phyloP scores from a whole-genome alignment of 345 rosid species.

The Aethionema arabicum region DNA sequence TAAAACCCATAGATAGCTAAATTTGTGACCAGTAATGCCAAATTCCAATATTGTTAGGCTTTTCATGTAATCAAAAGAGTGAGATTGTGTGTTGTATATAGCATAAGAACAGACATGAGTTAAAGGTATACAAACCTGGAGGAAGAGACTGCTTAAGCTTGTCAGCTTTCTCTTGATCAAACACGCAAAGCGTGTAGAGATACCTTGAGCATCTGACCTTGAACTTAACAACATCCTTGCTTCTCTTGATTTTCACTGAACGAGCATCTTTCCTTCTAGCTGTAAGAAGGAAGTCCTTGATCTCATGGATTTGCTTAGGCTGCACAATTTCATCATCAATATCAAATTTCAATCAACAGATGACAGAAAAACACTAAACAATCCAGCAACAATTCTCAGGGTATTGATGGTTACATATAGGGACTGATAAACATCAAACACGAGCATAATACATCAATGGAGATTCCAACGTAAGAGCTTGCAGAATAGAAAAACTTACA shows the following conservation, averaged over 20 bases:
- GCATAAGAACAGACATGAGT: background rate
- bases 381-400: no score
- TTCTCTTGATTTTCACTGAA: constrained; percentile 87
- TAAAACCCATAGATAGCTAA: no score
- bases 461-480: no score
- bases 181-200: constrained; percentile 85
- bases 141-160: constrained; percentile 97
- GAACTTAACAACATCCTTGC: constrained; percentile 81
- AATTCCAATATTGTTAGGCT: background rate
- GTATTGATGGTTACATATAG: no score
- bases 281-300: constrained; percentile 92
- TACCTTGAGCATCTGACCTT: constrained; percentile 93
- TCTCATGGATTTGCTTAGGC: constrained; percentile 97
- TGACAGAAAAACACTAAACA: no score
- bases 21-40: no score
- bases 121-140: constrained; percentile 50
- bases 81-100: background rate
- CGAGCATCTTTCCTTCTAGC: constrained; percentile 95
- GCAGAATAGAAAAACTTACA: no score
- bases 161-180: constrained; percentile 86
- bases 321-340: constrained; percentile 25
- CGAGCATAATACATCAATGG: no score
- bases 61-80: background rate
- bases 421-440: no score
- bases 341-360: background rate